phyloP scores from a whole-genome alignment of 768 basidiomycete genomes.

The Pholiota conissans region DNA sequence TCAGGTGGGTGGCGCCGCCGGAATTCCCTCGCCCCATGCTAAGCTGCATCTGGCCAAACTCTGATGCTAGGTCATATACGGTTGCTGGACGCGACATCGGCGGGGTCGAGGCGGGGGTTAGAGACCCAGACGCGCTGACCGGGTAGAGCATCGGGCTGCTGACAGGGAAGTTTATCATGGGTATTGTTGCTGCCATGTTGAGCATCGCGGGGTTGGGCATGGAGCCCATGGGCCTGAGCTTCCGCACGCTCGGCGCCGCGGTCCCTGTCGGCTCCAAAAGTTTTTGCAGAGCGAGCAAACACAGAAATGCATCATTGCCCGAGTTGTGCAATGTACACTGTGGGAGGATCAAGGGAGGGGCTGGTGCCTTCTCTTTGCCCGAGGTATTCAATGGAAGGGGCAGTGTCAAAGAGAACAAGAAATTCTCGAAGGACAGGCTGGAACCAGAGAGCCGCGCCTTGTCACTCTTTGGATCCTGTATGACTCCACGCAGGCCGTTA shows the following conservation, averaged over 20 bases:
- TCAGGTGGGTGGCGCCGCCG: constrained; percentile 10
- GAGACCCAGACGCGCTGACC: neutral
- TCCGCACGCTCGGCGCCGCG: constrained; percentile 33
- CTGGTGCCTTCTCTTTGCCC: constrained; percentile 13
- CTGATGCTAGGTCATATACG: constrained; percentile 36
- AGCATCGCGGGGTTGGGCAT: constrained; percentile 5
- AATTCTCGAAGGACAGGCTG: constrained; percentile 59
- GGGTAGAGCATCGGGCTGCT: constrained; percentile 3
- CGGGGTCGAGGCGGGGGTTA: constrained; percentile 15
- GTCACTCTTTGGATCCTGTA: constrained; percentile 61
- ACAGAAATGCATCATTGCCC: constrained; percentile 80
- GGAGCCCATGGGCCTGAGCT: constrained; percentile 16
- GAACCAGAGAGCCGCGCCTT: constrained; percentile 50
- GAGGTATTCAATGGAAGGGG: constrained; percentile 23
- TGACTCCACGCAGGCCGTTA: constrained; percentile 54
- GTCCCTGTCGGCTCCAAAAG: constrained; percentile 59
- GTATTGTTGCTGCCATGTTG: constrained; percentile 1
- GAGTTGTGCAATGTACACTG: constrained; percentile 62
- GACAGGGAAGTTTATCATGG: neutral
- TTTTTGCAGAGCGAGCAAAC: constrained; percentile 66
- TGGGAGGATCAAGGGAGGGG: constrained; percentile 29
- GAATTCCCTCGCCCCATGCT: constrained; percentile 13
- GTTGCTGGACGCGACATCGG: constrained; percentile 21
- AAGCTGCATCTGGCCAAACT: constrained; percentile 41
- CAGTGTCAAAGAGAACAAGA: constrained; percentile 60